phyloP scores from a whole-genome alignment of 2,329 filamentous ascomycete species.

The Aphanocladium album region DNA sequence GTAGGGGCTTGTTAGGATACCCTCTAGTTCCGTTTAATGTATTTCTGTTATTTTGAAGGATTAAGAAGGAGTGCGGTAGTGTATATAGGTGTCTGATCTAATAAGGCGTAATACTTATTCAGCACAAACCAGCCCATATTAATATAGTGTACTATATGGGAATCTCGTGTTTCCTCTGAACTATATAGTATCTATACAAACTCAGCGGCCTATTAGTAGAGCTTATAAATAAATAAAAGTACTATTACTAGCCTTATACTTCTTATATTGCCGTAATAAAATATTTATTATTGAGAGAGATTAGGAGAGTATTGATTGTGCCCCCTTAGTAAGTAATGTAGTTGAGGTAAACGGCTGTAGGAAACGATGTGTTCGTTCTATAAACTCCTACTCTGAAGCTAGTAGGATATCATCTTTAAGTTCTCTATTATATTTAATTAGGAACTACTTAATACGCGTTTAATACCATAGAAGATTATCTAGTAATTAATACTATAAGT shows the following conservation, averaged over 20 bases:
- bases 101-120: conserved; percentile 14
- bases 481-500: background rate
- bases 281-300: too few species aligned
- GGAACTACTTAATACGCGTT: background rate
- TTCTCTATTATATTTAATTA: background rate
- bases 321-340: background rate
- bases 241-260: too few species aligned
- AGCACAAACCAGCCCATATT: conserved; percentile 17
- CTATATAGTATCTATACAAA: too few species aligned
- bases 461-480: background rate
- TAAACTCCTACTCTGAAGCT: background rate
- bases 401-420: background rate
- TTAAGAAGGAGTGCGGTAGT: conserved; percentile 9
- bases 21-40: too few species aligned
- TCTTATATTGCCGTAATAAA: too few species aligned
- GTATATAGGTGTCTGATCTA: conserved; percentile 13
- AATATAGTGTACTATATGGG: conserved; percentile 11
- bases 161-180: background rate
- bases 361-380: background rate
- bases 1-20: too few species aligned
- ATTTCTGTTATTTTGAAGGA: too few species aligned
- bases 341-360: background rate
- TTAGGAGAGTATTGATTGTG: background rate
- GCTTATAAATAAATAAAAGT: too few species aligned
- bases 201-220: too few species aligned